phyloP scores from a whole-genome alignment of 306 rosid genomes.

The Oemleria cerasiformis region DNA sequence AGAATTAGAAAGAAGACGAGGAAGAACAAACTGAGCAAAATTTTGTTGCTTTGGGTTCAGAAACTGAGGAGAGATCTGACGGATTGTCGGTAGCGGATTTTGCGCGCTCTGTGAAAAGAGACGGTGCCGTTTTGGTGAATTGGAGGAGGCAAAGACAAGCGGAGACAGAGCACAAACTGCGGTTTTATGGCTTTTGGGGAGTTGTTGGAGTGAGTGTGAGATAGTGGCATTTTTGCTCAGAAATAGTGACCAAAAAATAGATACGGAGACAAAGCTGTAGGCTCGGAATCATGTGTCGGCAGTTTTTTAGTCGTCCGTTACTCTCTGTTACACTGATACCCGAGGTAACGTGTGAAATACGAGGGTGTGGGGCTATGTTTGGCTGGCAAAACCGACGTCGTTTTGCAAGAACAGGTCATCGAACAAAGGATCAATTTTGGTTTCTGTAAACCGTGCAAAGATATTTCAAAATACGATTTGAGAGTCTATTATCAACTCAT shows the following conservation, averaged over 20 bases:
- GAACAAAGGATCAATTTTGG: no score
- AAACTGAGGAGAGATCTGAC: not conserved
- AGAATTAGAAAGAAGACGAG: not conserved
- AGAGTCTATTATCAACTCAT: no score
- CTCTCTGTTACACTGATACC: not conserved
- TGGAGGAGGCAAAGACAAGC: not conserved
- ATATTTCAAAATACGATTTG: no score
- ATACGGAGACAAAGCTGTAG: slow-evolving; percentile 26
- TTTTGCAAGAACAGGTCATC: no score
- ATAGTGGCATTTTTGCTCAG: not conserved
- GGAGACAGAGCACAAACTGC: not conserved
- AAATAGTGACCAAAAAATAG: not conserved
- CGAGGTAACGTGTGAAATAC: not conserved
- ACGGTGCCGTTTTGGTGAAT: slow-evolving; percentile 3
- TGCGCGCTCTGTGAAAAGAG: not conserved
- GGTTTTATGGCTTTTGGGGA: no score
- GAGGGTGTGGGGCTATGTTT: not conserved
- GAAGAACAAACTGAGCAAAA: not conserved
- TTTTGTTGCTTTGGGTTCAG: not conserved
- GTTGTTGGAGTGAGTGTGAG: slow-evolving; percentile 13
- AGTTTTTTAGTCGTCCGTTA: slow-evolving; percentile 5
- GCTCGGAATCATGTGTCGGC: slow-evolving; percentile 29
- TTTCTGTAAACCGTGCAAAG: no score
- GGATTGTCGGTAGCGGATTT: not conserved
- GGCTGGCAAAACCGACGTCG: not conserved